Evolutionary conservation across 2,329 filamentous ascomycete genomes (phyloP).

Genomic region (Calonectria multiphialidica): DNA sequence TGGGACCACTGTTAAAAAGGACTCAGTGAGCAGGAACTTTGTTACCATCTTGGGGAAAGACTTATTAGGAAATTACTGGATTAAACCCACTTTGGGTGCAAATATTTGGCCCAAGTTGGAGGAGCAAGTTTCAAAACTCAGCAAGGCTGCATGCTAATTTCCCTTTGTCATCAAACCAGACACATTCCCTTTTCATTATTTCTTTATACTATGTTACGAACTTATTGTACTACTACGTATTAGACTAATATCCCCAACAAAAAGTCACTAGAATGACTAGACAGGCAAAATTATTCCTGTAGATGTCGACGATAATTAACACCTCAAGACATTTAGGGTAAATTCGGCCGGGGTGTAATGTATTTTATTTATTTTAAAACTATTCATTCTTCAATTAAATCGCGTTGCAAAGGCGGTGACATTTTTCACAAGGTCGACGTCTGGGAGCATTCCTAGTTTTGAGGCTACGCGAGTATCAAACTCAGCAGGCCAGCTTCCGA

Average conservation of each 20-base stretch:
- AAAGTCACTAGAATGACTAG: not conserved
- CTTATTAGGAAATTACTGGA: not conserved
- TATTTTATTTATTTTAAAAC: not conserved
- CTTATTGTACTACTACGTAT: not conserved
- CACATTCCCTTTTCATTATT: not conserved
- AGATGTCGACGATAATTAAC: not conserved
- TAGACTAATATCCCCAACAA: not conserved
- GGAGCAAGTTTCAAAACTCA: not conserved
- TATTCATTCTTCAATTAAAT: not conserved
- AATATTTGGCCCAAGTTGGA: not conserved
- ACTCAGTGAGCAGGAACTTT: not conserved
- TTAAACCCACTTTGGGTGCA: not conserved
- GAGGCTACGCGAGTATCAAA: conserved; percentile 64
- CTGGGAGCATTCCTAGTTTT: conserved; percentile 63
- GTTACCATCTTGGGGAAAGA: not conserved
- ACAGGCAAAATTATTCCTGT: not conserved
- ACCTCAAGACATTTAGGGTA: not conserved
- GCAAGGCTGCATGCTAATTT: not conserved
- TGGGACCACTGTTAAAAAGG: not conserved
- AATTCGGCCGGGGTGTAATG: not conserved
- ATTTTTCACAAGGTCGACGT: conserved; percentile 50
- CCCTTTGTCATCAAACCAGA: not conserved
- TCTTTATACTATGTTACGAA: too few species aligned
- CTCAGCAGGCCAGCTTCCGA: conserved; percentile 64
- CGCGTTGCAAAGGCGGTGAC: conserved; percentile 33